Evolutionary conservation across 2,329 filamentous ascomycete genomes (phyloP), one percentile per base, ranked within the genome.

Genomic region (Penicillium carneum): DNA sequence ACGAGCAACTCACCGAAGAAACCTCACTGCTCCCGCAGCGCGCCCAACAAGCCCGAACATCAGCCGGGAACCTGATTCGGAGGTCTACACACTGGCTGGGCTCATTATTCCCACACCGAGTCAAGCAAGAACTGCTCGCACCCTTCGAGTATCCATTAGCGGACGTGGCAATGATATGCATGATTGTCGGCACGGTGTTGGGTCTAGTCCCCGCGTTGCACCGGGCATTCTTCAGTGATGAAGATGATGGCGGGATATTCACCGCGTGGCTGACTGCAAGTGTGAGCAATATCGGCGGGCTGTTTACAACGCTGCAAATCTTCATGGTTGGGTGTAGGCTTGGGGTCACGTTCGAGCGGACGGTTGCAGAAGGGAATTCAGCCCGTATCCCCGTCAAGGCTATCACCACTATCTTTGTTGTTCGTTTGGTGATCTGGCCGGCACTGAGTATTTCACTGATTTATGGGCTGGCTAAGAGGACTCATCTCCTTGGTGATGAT

Each of bases 321-420:
- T 83, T 90, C 16, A 82, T 90, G 0, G 87, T 88, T 0, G 88
- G 88, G 1, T 85, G 88, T n/a, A 88, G 87, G 64, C 80, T 90
- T 1, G 86, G 84, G 57, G 82, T 82, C 23, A 82, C 84, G 16
- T 77, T 86, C 64, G 72, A 79, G 59, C 78, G 78, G 61, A 80
- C 82, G 70, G 82, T 80, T 65, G 72, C 76, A 18, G 69, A 64
- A 23, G 47, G 57, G 4, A 18, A 55, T n/a, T 71, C 34, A 75
- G 80, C 49, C 71, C 81, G 54, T 68, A 80, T 38, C 76, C 76
- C 46, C 75, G 76, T 33, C 66, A 69, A 2, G 76, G 82, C 84
- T 0, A 78, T 86, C 16, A 63, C 76, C 0, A 83, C 84, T n/a
- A 33, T 48, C 43, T 38, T 38, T 55, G 6, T 56, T 11, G 33